phyloP scores from a whole-genome alignment of 805 yeast species.

The Saturnispora serradocipensis region DNA sequence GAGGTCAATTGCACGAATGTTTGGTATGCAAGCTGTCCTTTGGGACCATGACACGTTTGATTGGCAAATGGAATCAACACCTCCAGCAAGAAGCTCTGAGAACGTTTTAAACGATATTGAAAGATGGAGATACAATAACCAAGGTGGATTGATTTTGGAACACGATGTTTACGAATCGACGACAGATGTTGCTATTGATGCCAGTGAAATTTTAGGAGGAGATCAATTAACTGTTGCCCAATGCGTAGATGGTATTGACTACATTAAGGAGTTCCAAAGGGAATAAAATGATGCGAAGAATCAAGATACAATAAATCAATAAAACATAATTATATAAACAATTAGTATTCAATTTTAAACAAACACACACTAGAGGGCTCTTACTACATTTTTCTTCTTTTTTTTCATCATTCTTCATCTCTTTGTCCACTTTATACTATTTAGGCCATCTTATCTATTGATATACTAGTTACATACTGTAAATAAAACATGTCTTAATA shows the following conservation, averaged over 20 bases:
- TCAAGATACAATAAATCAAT: not conserved
- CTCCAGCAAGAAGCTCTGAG: constrained; percentile 35
- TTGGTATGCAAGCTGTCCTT: constrained; percentile 78
- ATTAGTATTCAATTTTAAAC: not conserved
- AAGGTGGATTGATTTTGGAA: constrained; percentile 67
- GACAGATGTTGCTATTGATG: constrained; percentile 57
- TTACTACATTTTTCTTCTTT: not conserved
- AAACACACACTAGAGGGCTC: not conserved
- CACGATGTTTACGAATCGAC: constrained; percentile 70
- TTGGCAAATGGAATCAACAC: constrained; percentile 61
- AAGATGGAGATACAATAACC: constrained; percentile 36
- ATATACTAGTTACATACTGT: not conserved
- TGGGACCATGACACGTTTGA: constrained; percentile 88
- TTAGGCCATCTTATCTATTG: not conserved
- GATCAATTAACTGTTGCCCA: constrained; percentile 70
- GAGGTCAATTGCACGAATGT: constrained; percentile 65
- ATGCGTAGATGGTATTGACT: constrained; percentile 62
- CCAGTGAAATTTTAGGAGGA: constrained; percentile 44
- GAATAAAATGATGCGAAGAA: not conserved
- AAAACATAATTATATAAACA: not conserved
- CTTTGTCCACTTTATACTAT: not conserved
- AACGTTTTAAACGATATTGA: constrained; percentile 49
- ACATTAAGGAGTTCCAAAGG: constrained; percentile 32
- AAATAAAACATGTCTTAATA: not conserved
- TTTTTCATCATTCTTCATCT: not conserved